These are phyloP conservation scores for Blastocladiella britannica DNA, from an alignment of 192 early-diverging fungal species.

Conservation along the genomic window DNA sequence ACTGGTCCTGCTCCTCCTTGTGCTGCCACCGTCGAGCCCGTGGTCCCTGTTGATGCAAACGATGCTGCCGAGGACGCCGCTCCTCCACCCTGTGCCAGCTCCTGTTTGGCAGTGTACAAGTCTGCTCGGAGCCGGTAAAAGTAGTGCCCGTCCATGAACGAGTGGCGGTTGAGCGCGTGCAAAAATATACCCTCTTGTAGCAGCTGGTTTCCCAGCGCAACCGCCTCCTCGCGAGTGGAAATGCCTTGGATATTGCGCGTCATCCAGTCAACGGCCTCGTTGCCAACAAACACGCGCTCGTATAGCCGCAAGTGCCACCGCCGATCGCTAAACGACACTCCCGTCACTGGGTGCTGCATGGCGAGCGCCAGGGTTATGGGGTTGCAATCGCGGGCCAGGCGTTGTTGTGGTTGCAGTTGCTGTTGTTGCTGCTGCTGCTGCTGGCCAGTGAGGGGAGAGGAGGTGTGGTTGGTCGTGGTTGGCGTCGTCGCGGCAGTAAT, in stretches of 20 bases:
- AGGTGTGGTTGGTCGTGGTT: background rate
- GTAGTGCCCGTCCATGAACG: conserved; percentile 73
- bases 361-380: conserved; percentile 14
- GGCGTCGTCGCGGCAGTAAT: conserved; percentile 1
- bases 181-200: conserved; percentile 50
- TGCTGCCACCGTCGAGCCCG: background rate
- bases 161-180: conserved; percentile 33
- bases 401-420: background rate
- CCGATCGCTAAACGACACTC: conserved; percentile 45
- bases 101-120: background rate
- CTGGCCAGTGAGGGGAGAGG: background rate
- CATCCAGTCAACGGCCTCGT: conserved; percentile 75
- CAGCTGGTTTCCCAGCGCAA: conserved; percentile 54
- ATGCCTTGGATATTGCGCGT: conserved; percentile 53
- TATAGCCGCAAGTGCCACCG: conserved; percentile 72
- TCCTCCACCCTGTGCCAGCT: background rate
- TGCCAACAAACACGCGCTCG: conserved; percentile 50
- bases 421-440: conserved; percentile 1
- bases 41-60: too few relatives aligned
- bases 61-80: too few relatives aligned
- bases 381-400: background rate
- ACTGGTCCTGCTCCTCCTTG: too few relatives aligned
- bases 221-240: conserved; percentile 49
- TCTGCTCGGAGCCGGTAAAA: conserved; percentile 56
- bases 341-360: conserved; percentile 45